Evolutionary conservation across 169 alveolate genomes (phyloP).

Genomic region (Blepharisma undulans): DNA sequence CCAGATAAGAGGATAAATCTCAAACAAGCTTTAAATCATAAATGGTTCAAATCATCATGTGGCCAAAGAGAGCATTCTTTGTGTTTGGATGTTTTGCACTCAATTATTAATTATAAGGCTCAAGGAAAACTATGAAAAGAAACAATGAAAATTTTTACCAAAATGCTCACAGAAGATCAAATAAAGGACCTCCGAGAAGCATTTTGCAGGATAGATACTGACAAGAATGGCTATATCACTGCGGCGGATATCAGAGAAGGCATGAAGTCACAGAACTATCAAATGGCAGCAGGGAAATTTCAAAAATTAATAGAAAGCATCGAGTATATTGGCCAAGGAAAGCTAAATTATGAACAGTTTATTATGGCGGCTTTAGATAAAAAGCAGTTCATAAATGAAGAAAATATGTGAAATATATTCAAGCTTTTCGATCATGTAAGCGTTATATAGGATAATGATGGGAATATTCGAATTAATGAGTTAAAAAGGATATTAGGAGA

Average conservation of each 20-base stretch:
- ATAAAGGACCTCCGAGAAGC: conserved; percentile 21
- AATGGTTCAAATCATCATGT: conserved; percentile 34
- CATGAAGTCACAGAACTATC: conserved; percentile 14
- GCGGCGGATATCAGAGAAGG: background rate
- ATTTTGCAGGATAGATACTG: conserved; percentile 2
- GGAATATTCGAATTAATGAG: background rate
- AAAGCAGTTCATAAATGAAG: conserved; percentile 3
- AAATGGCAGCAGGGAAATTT: conserved; percentile 9
- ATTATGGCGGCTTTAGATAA: conserved; percentile 13
- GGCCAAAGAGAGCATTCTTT: background rate
- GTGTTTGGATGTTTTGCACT: background rate
- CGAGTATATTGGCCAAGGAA: conserved; percentile 8
- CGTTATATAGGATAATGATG: background rate
- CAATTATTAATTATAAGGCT: conserved; percentile 12
- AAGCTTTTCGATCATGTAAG: conserved; percentile 12
- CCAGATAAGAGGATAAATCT: conserved; percentile 8
- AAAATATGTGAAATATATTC: conserved; percentile 15
- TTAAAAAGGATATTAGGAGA: background rate
- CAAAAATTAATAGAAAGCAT: conserved; percentile 8
- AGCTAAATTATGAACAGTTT: conserved; percentile 18
- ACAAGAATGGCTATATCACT: conserved; percentile 30
- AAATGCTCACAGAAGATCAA: background rate
- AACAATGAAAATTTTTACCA: conserved; percentile 24
- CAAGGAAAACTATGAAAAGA: conserved; percentile 13
- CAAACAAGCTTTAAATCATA: conserved; percentile 25